Evolutionary conservation across 306 rosid genomes (phyloP), one percentile per base, ranked within the genome.

Genomic region (Luffa acutangula): DNA sequence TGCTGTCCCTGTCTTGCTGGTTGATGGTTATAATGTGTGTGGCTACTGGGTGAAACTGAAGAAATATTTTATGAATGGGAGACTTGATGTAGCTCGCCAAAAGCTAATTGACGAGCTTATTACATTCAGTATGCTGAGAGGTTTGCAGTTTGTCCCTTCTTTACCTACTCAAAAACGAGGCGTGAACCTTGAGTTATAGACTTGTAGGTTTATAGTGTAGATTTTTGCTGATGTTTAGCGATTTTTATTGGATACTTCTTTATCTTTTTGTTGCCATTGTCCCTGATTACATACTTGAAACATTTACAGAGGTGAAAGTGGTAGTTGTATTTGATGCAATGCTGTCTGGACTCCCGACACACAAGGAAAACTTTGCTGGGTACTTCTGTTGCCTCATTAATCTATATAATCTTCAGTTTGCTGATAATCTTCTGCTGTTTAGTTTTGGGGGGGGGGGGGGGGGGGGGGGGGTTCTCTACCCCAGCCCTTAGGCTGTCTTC

Each of bases 1-100:
- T 49, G 95, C 92, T 1, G 89, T 86, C 64, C 98, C 95, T 43
- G 97, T 94, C 5, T 84, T 94, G 91, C 97, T 92, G 78, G 98
- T 91, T 5, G 97, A 94, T 85, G 97, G 98, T 25, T 94, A 94
- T 78, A 94, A 94, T 83, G 95, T 94, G 6, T 94, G 98, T 79
- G 97, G 98, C 64, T 91, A 91, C 76, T 94, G 98, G 98, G 82
- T 84, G 14, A 94, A 94, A 81, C 87, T 94, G 82, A 94, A 94
- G 91, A 92, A 94, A 80, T 88, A 92, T 83, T 92, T 91, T 79
- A 71, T 87, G 77, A 87, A 80, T 1, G 97, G 98, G 62, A 88
- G 87, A 49, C 98, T 94, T 66, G 88, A 89, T 41, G 49, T 92
- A 48, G 93, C 98, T 77, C 96, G 98, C 58, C 97, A 94, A 80